These are phyloP conservation scores for Anthoceros angustus DNA, from an alignment of 225 moss, liverwort and hornwort species.

Conservation along the genomic window DNA sequence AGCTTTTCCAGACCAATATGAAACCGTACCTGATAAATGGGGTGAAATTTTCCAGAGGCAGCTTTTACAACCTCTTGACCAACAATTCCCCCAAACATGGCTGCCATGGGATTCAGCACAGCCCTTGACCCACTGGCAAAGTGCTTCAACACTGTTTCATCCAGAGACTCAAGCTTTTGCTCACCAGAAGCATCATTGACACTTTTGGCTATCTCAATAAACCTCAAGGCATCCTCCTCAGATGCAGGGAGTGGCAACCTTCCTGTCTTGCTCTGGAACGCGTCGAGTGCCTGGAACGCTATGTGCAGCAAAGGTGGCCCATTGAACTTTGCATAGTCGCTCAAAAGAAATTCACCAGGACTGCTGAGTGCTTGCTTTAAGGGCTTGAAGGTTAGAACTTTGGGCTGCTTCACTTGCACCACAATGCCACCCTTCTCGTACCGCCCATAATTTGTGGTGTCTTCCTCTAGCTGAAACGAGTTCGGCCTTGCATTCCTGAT, in stretches of 20 bases:
- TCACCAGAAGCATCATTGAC: conserved; percentile 51
- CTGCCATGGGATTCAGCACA: conserved; percentile 89
- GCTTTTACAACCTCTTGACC: conserved; percentile 98
- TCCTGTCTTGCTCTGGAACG: conserved; percentile 38
- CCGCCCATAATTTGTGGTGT: conserved; percentile 40
- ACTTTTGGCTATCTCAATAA: conserved; percentile 27
- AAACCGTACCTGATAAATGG: conserved; percentile 40
- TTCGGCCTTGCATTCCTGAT: conserved; percentile 66
- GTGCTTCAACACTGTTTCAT: conserved; percentile 42
- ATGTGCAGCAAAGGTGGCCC: conserved; percentile 75
- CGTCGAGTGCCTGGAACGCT: conserved; percentile 76
- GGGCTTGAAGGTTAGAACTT: conserved; percentile 57
- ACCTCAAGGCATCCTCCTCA: conserved; percentile 30
- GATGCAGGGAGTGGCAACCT: conserved; percentile 52
- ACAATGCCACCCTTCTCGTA: conserved; percentile 95
- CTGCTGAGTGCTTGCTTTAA: conserved; percentile 49
- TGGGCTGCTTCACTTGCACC: conserved; percentile 71
- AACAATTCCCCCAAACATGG: conserved; percentile 97
- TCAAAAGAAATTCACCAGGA: conserved; percentile 80
- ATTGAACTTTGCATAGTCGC: conserved; percentile 88
- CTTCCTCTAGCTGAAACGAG: conserved; percentile 72
- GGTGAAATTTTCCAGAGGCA: conserved; percentile 92
- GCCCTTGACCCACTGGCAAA: conserved; percentile 77
- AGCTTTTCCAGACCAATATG: background rate
- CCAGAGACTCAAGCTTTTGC: conserved; percentile 43